phyloP scores from a whole-genome alignment of 2,329 filamentous ascomycete genomes.

The Aspergillus tanneri region DNA sequence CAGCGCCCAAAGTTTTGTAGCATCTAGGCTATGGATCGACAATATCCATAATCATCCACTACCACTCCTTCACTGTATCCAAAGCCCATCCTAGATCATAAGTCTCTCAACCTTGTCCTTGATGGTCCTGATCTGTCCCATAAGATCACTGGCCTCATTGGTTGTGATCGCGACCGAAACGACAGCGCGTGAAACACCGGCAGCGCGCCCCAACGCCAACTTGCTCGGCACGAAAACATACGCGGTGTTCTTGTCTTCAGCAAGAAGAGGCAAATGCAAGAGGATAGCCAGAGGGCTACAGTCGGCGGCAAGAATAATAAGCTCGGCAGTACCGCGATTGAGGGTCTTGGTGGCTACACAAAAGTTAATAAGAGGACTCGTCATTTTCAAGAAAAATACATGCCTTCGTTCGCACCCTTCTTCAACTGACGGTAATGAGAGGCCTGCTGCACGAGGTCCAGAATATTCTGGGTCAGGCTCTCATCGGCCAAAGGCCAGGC shows the following conservation, averaged over 20 bases:
- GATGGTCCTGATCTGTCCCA: slow-evolving; percentile 79
- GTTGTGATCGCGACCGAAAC: slow-evolving; percentile 87
- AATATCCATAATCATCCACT: not conserved
- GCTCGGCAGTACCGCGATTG: slow-evolving; percentile 85
- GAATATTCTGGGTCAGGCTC: slow-evolving; percentile 74
- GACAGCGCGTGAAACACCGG: slow-evolving; percentile 82
- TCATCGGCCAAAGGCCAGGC: slow-evolving; percentile 73
- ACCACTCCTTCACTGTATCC: not conserved
- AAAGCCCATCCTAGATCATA: slow-evolving; percentile 67
- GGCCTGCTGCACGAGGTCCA: slow-evolving; percentile 76
- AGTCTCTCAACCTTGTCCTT: slow-evolving; percentile 96
- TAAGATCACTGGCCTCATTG: slow-evolving; percentile 86
- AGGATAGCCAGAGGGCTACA: slow-evolving; percentile 84
- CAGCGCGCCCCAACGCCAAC: slow-evolving; percentile 83
- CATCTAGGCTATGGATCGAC: not conserved
- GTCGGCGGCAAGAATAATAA: slow-evolving; percentile 87
- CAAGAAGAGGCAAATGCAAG: slow-evolving; percentile 82
- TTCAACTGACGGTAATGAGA: slow-evolving; percentile 68
- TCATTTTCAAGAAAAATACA: slow-evolving; percentile 8
- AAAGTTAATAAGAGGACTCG: slow-evolving; percentile 6
- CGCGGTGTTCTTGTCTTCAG: slow-evolving; percentile 72
- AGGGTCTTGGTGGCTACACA: slow-evolving; percentile 72
- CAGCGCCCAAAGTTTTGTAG: not conserved
- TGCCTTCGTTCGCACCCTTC: slow-evolving; percentile 80
- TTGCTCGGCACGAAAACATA: slow-evolving; percentile 70